These are phyloP conservation scores for Euphorbia lathyris DNA, from an alignment of 345 rosid species.

Conservation along the genomic window DNA sequence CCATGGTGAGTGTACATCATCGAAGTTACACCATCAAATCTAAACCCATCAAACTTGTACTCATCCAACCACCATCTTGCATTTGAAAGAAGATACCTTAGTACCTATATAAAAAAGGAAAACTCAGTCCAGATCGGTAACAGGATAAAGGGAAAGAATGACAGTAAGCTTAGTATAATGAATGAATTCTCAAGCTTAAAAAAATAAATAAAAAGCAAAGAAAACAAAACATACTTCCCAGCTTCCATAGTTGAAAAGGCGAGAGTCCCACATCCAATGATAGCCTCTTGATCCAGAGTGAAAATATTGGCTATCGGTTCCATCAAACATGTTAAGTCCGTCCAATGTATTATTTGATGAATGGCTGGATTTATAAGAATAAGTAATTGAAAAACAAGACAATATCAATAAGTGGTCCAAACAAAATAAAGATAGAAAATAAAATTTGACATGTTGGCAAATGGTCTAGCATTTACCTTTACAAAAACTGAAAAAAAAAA, in stretches of 20 bases:
- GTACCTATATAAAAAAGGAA: constrained; percentile 47
- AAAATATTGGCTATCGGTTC: constrained; percentile 88
- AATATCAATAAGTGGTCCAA: background rate
- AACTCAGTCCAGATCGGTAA: constrained; percentile 14
- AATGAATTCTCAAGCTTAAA: constrained; percentile 6
- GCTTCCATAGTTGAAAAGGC: constrained; percentile 93
- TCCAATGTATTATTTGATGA: constrained; percentile 87
- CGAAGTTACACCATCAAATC: constrained; percentile 98
- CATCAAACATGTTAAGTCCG: constrained; percentile 96
- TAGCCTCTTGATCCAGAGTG: constrained; percentile 82
- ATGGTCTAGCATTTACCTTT: background rate
- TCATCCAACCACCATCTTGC: constrained; percentile 99
- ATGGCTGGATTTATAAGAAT: constrained; percentile 51
- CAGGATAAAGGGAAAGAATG: constrained; percentile 13
- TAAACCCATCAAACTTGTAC: constrained; percentile 89
- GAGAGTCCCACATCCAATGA: constrained; percentile 99
- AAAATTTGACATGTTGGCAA: background rate
- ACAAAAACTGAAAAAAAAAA: background rate
- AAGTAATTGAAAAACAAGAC: constrained; percentile 13
- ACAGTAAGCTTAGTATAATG: constrained; percentile 7
- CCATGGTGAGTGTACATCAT: constrained; percentile 99
- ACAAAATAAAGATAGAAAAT: background rate
- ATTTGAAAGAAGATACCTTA: constrained; percentile 84
- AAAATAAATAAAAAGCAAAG: constrained; percentile 10
- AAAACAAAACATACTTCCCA: constrained; percentile 68